These are phyloP conservation scores for Platismatia glauca DNA, from an alignment of 495 filamentous ascomycete genomes.

Conservation along the genomic window DNA sequence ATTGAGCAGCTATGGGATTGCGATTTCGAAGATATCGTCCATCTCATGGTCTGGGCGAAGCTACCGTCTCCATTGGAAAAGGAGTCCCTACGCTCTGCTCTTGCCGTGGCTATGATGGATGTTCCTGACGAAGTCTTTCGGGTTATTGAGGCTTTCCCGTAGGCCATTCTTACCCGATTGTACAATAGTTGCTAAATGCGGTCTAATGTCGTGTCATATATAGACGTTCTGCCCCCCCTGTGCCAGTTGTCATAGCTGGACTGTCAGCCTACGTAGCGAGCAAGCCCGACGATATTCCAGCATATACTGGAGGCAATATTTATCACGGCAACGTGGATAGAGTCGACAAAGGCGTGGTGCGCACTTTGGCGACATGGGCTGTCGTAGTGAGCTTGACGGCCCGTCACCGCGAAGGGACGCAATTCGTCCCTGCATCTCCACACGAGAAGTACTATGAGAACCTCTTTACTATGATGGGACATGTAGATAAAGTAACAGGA, in stretches of 20 bases:
- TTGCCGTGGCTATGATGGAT: slow-evolving; percentile 27
- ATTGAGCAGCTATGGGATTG: slow-evolving; percentile 31
- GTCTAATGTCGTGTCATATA: not conserved
- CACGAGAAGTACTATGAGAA: slow-evolving; percentile 29
- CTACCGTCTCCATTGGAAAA: slow-evolving; percentile 26
- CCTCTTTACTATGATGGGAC: slow-evolving; percentile 31
- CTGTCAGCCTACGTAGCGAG: slow-evolving; percentile 29
- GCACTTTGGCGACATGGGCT: slow-evolving; percentile 29
- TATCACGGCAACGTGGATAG: slow-evolving; percentile 25
- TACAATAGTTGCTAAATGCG: not conserved
- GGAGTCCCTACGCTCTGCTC: slow-evolving; percentile 20
- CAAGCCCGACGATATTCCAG: slow-evolving; percentile 25
- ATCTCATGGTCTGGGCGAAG: slow-evolving; percentile 32
- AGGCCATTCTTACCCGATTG: not conserved
- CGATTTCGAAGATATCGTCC: slow-evolving; percentile 35
- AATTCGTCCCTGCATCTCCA: slow-evolving; percentile 20
- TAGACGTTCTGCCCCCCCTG: slow-evolving; percentile 26
- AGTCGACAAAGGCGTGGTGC: slow-evolving; percentile 27
- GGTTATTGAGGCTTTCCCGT: slow-evolving; percentile 29
- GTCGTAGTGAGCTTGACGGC: slow-evolving; percentile 28
- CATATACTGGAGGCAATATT: slow-evolving; percentile 21
- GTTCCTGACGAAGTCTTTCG: slow-evolving; percentile 27
- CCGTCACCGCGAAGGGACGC: slow-evolving; percentile 27
- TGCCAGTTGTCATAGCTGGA: slow-evolving; percentile 30
- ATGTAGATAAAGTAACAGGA: slow-evolving; percentile 20